Evolutionary conservation across 1,284 basidiomycete species (phyloP).

Genomic region (Ustilago sp.): DNA sequence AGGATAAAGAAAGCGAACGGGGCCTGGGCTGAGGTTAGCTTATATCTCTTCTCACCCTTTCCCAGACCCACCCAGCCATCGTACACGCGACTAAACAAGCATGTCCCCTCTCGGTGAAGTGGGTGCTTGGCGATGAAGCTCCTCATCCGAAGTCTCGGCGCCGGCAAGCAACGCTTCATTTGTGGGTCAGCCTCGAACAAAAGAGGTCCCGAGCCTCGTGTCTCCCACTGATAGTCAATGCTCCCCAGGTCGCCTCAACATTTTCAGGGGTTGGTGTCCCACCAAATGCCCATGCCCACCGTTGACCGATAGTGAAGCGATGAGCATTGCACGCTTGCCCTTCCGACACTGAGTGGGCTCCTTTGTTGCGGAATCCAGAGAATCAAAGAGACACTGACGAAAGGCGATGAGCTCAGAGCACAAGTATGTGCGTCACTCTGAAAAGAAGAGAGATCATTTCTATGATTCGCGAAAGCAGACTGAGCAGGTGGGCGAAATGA

Average conservation of each 20-base stretch:
- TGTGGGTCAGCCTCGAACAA: background rate
- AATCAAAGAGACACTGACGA: background rate
- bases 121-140: background rate
- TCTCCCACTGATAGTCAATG: background rate
- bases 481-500: background rate
- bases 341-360: background rate
- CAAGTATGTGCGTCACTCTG: background rate
- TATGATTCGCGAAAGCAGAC: background rate
- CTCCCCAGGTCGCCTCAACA: background rate
- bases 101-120: background rate
- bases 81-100: background rate
- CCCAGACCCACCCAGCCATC: too few species aligned
- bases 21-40: background rate
- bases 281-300: background rate
- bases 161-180: conserved; percentile 11
- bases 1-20: background rate
- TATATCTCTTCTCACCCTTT: background rate
- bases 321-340: background rate
- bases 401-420: background rate
- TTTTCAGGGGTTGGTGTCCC: background rate
- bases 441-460: background rate
- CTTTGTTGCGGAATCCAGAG: background rate
- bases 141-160: background rate
- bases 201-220: background rate
- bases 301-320: background rate